Base-by-base conservation (phyloP, 2,329 filamentous ascomycete species). In the Purpureocillium takamizusanense region DNA sequence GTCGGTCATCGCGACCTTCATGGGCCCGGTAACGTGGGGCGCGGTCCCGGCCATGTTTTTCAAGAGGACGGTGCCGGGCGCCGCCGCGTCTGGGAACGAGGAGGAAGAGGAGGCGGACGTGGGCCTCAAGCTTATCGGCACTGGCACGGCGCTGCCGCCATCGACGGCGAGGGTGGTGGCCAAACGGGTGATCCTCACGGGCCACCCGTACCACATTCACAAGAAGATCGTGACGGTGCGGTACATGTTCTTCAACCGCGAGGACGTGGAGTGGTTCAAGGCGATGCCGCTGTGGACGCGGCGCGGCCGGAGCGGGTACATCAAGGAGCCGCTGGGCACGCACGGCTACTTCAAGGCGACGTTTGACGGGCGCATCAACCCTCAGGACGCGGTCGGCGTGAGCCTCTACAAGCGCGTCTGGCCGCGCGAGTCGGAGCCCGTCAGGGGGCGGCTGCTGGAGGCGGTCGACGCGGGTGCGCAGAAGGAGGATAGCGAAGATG, bases 261-360 rank as follows among this genome's bases (percentile, higher is more conserved):
- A 90, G 53, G 94, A 98, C 48, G 86, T 98, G 25, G 79, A 85
- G 49, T 98, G 92, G 89, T 98, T 97, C 76, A 94, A 95, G 69
- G 90, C 90, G 1, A 61, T 98, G 56, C 90, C 92, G 43, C 65
- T 98, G 46, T 98, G 90, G 89, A 98, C 92, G 5, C 86, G 79
- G 66, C 69, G 90, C 23, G 92, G 92, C 7, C 73, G 92, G 45
- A 86, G 79, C 49, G 92, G 92, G 8, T 95, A 81, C 60, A 79
- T 98, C 69, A 95, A 95, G 70, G 92, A 98, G 69, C 76, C 83
- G 41, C 66, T 98, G 36, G 92, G 92, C 51, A 98, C 92, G 28
- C 92, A 98, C 62, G 92, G 92, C n/a, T 98, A 98, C 68, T 97
- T 97, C 76, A 98, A 98, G 72, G 92, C 92, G 11, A 95, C 84